These are phyloP conservation scores for Hyaloscypha finlandica DNA, from an alignment of 495 filamentous ascomycete species.

Conservation along the genomic window DNA sequence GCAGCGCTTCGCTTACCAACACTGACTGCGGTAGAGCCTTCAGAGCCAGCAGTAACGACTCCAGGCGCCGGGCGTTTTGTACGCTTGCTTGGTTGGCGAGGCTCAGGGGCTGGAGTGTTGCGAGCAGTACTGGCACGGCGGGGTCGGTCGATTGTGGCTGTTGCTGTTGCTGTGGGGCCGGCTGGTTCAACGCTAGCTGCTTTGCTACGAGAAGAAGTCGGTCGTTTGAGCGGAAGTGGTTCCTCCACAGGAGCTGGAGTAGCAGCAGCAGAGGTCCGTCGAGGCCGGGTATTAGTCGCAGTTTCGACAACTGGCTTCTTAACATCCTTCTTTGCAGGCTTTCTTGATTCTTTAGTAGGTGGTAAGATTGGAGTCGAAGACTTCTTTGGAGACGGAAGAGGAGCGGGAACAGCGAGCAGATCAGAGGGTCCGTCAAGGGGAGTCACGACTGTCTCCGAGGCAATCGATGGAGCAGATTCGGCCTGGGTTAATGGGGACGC, in stretches of 20 bases:
- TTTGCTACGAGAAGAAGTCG: constrained; percentile 50
- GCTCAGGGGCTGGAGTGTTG: constrained; percentile 50
- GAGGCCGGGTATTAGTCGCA: constrained; percentile 19
- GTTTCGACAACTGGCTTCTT: constrained; percentile 31
- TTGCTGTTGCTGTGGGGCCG: constrained; percentile 36
- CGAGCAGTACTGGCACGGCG: constrained; percentile 58
- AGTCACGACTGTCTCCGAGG: constrained; percentile 12
- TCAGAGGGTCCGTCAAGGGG: constrained; percentile 16
- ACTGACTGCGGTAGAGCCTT: constrained; percentile 73
- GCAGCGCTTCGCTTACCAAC: constrained; percentile 81
- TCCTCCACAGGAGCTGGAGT: constrained; percentile 24
- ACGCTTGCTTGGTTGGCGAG: constrained; percentile 39
- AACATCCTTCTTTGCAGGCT: constrained; percentile 36
- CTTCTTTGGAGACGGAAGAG: constrained; percentile 45
- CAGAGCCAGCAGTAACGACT: constrained; percentile 65
- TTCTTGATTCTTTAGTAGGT: constrained; percentile 44
- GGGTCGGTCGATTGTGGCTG: constrained; percentile 50
- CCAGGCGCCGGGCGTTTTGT: constrained; percentile 76
- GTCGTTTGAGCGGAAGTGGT: constrained; percentile 23
- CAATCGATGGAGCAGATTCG: constrained; percentile 12
- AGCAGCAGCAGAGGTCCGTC: constrained; percentile 17
- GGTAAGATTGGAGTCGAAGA: constrained; percentile 56
- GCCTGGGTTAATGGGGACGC: constrained; percentile 9
- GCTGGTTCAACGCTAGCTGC: constrained; percentile 53
- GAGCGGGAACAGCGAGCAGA: constrained; percentile 30